Conservation (phyloP, 257 asterid species). For the Thymus quinquecostatus region DNA sequence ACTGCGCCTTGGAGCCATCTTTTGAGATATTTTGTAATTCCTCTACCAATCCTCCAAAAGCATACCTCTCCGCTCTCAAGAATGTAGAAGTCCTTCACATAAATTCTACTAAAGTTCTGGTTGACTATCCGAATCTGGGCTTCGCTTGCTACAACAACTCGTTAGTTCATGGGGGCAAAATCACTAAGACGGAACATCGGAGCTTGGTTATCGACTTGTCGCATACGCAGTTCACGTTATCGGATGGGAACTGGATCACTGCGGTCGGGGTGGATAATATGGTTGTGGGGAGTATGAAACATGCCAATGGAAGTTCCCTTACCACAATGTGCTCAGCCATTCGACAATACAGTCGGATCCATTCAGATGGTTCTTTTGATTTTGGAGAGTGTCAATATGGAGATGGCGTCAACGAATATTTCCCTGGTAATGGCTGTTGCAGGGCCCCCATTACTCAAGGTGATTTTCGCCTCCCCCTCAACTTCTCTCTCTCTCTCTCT, state of each 20-base stretch:
- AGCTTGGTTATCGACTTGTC: neutral
- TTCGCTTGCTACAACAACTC: neutral
- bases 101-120: too few species aligned
- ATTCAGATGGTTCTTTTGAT: too few species aligned
- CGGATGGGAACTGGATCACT: neutral
- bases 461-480: neutral
- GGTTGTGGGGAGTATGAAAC: neutral
- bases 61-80: neutral
- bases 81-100: neutral
- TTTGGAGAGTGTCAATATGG: neutral
- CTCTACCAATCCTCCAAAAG: neutral
- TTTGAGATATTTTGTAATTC: neutral
- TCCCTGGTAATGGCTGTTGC: conserved; percentile 29
- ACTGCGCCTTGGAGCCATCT: neutral
- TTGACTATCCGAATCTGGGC: neutral
- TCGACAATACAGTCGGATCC: neutral
- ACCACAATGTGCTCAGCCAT: neutral
- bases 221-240: neutral
- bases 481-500: too few species aligned
- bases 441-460: conserved; percentile 31
- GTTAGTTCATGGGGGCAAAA: too few species aligned
- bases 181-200: neutral
- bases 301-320: neutral
- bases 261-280: neutral
- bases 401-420: neutral